Evolutionary conservation across 2,329 filamentous ascomycete genomes (phyloP).

Genomic region (Diaporthe amygdali): DNA sequence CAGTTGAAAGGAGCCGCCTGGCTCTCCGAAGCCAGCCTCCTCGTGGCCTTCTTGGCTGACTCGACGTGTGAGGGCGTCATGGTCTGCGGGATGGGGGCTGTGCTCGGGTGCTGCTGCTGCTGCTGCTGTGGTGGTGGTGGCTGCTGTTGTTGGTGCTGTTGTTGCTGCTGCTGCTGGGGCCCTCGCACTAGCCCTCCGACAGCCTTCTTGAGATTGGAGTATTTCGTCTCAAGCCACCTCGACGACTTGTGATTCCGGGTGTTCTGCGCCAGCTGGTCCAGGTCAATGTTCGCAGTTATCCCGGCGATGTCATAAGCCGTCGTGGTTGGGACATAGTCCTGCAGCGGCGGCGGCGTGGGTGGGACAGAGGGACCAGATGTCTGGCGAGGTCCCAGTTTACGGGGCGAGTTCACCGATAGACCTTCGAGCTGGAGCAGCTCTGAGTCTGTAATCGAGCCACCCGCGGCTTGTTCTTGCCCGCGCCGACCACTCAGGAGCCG

Average conservation of each 20-base stretch:
- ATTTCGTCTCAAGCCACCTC: slow-evolving; percentile 35
- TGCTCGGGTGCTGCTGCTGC: slow-evolving; percentile 12
- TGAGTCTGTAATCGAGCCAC: slow-evolving; percentile 36
- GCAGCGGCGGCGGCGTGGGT: slow-evolving; percentile 13
- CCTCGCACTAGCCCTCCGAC: slow-evolving; percentile 22
- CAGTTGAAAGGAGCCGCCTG: slow-evolving; percentile 1
- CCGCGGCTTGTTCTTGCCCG: slow-evolving; percentile 23
- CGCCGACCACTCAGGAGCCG: slow-evolving; percentile 26
- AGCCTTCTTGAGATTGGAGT: slow-evolving; percentile 37
- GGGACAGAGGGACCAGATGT: slow-evolving; percentile 8
- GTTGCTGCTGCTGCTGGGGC: neutral
- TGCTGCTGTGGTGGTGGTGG: too few species aligned
- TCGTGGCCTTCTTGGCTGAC: slow-evolving; percentile 18
- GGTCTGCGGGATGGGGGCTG: slow-evolving; percentile 17
- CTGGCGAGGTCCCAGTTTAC: slow-evolving; percentile 12
- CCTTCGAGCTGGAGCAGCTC: slow-evolving; percentile 39
- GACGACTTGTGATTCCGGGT: slow-evolving; percentile 29
- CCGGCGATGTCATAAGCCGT: neutral
- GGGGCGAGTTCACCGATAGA: slow-evolving; percentile 36
- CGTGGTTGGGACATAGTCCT: neutral
- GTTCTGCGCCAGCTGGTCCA: slow-evolving; percentile 12
- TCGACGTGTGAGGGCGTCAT: slow-evolving; percentile 26
- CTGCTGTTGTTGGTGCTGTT: slow-evolving; percentile 9
- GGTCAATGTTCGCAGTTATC: slow-evolving; percentile 8
- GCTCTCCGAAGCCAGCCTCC: slow-evolving; percentile 6